Evolutionary conservation across 345 rosid species (phyloP), one percentile per base, ranked within the genome.

Genomic region (Eucalyptus marginata): DNA sequence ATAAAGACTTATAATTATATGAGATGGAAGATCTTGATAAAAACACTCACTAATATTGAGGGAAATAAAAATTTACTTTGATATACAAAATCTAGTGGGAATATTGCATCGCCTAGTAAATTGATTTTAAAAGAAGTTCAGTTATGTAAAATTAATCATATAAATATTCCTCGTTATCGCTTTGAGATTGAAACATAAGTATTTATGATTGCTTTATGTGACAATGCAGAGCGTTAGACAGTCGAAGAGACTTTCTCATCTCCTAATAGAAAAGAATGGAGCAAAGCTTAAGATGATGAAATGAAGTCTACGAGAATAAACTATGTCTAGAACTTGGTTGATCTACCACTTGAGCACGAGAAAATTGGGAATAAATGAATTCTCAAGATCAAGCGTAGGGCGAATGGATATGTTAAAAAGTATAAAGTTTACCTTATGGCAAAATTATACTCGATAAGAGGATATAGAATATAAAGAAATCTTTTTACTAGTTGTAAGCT

Each of bases 221-320:
- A 62, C 0, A 4, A 62, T 62, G 16, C 8, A 62, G 4, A 62
- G 16, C 1, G 1, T 27, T 27, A 62, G 68, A 27, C 0, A 13
- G 31, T 62, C 14, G 7, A 27, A 62, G 15, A 62, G 33, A 14
- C 16, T 62, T n/a, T 62, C 33, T 62, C 68, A 62, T 62, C 33
- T 27, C 4, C 33, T 62, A 3, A 27, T n/a, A 62, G 14, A 7
- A 12, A 62, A 62, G 33, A 62, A 27, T 62, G 68, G 16, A 27
- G 8, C n/a, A 59, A 59, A 24, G 8, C 31, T 59, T 62, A 6
- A 3, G 15, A 59, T 25, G 15, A 59, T 27, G 66, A 59, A 59
- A 59, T 59, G 66, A 13, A 27, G 31, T 59, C 27, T 59, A 59
- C 14, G 31, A 59, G 66, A 27, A 13, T 13, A 59, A 59, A 59